A percentile compares a stretch with the other conserved stretches of the same genome.
phyloP scores from a whole-genome alignment of 2,329 filamentous ascomycete species.

The Chaetomiaceae sp. region DNA sequence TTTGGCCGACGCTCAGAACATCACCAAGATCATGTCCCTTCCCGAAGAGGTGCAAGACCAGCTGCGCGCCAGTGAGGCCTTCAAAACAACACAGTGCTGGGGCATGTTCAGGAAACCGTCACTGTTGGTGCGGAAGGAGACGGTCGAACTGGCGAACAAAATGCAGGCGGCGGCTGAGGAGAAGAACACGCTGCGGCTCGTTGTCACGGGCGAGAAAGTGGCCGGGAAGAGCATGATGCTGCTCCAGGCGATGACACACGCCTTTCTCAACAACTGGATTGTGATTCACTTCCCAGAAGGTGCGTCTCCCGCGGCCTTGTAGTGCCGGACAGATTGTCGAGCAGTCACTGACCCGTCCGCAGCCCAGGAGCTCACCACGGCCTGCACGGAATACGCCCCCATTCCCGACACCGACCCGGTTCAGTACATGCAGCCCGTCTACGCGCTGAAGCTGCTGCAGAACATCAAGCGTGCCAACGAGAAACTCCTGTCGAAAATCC shows the following conservation, averaged over 20 bases:
- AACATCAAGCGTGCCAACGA: slow-evolving; percentile 69
- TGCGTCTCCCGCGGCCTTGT: slow-evolving; percentile 31
- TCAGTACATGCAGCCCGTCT: slow-evolving; percentile 72
- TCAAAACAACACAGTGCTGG: slow-evolving; percentile 88
- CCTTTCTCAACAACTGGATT: slow-evolving; percentile 76
- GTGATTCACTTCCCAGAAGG: slow-evolving; percentile 87
- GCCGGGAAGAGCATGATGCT: slow-evolving; percentile 84
- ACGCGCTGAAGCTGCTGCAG: slow-evolving; percentile 67
- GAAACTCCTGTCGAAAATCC: slow-evolving; percentile 50
- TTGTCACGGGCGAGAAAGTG: slow-evolving; percentile 66
- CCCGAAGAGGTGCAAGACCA: slow-evolving; percentile 67
- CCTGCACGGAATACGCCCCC: slow-evolving; percentile 71
- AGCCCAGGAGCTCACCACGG: slow-evolving; percentile 78
- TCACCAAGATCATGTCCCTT: slow-evolving; percentile 64
- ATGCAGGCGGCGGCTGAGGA: slow-evolving; percentile 51
- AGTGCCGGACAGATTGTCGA: slow-evolving; percentile 23
- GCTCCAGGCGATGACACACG: slow-evolving; percentile 77
- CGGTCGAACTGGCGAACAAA: slow-evolving; percentile 60
- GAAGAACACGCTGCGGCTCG: slow-evolving; percentile 53
- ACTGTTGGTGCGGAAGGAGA: slow-evolving; percentile 70
- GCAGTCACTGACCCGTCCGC: slow-evolving; percentile 14
- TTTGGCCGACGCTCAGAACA: slow-evolving; percentile 47
- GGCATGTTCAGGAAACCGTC: slow-evolving; percentile 76
- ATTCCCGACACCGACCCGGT: slow-evolving; percentile 52
- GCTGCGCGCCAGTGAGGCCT: slow-evolving; percentile 77